Evolutionary conservation across 2,329 filamentous ascomycete genomes (phyloP).

Genomic region (Sordariomycetes sp.): DNA sequence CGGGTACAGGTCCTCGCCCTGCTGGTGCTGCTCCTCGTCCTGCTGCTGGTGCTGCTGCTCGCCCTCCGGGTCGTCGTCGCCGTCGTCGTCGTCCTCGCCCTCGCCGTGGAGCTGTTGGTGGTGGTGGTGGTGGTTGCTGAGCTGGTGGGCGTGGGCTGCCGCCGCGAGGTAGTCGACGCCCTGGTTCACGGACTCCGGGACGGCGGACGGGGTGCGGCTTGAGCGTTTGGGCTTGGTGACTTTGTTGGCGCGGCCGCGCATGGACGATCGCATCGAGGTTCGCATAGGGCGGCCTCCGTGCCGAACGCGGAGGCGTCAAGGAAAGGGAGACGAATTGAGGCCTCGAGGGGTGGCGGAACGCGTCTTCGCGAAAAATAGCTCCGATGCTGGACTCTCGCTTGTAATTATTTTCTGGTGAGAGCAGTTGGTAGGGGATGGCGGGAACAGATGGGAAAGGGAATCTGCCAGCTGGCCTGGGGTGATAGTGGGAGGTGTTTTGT

Average conservation of each 20-base stretch:
- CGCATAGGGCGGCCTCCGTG: constrained; percentile 7
- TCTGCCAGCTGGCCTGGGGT: constrained; percentile 5
- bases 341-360: not conserved
- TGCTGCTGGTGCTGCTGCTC: constrained; percentile 8
- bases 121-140: constrained; percentile 5
- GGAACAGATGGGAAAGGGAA: constrained; percentile 4
- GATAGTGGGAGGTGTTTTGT: not conserved
- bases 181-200: constrained; percentile 19
- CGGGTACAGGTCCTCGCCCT: constrained; percentile 9
- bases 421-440: constrained; percentile 1
- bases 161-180: constrained; percentile 14
- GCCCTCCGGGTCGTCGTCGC: constrained; percentile 6
- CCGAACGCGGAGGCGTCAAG: not conserved
- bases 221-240: constrained; percentile 23
- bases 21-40: constrained; percentile 6
- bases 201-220: constrained; percentile 15
- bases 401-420: not conserved
- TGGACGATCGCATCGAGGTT: constrained; percentile 8
- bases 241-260: constrained; percentile 25
- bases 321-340: constrained; percentile 7
- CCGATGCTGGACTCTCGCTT: not conserved
- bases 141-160: constrained; percentile 6
- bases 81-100: constrained; percentile 3
- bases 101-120: constrained; percentile 8
- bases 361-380: not conserved